Evolutionary conservation across 768 basidiomycete species (phyloP), one percentile per base, ranked within the genome.

Genomic region (Tricholoma saponaceum): DNA sequence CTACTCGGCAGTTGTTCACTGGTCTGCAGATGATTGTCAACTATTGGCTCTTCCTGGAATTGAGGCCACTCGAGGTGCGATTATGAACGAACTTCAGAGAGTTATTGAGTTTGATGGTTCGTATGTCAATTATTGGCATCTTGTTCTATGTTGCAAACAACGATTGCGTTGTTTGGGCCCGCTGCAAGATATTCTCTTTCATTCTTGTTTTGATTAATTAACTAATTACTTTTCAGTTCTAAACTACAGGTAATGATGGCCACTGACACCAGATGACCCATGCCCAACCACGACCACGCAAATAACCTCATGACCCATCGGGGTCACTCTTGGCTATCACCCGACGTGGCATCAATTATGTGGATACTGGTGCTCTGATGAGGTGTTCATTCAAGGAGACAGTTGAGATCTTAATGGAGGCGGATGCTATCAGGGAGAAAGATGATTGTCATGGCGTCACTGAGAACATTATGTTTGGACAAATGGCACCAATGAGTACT

Each of bases 51-150:
- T 92, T 98, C 79, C 97, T n/a, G 97, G 97, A 62, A 97, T 99
- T 67, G 97, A 99, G 72, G 97, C 95, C 18, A 95, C 95, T 14
- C 87, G 96, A 4, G 93, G 87, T 14, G 93, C 95, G 6, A 89
- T 99, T 65, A 86, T 97, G 82, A 92, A 82, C 75, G 97, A 99
- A 71, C 74, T 99, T 47, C 89, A 96, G 61, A 83, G 86, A 56
- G 97, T 98, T 69, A 97, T 99, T 73, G 95, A 98, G 74, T 98
- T 98, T 77, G 96, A 98, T 68, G 96, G 96, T 80, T 98, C 96
- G 16, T 97, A 98, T 66, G 97, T 99, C 79, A 98, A 99, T 74
- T 98, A 95, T 73, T 86, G 97, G 55, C 97, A 99, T 73, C 81
- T 98, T 50, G 92, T 94, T 1, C 79, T 99, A 16, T 83, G 98